Conservation (phyloP, 2,329 filamentous ascomycete genomes). For the Alternaria brassicicola region DNA sequence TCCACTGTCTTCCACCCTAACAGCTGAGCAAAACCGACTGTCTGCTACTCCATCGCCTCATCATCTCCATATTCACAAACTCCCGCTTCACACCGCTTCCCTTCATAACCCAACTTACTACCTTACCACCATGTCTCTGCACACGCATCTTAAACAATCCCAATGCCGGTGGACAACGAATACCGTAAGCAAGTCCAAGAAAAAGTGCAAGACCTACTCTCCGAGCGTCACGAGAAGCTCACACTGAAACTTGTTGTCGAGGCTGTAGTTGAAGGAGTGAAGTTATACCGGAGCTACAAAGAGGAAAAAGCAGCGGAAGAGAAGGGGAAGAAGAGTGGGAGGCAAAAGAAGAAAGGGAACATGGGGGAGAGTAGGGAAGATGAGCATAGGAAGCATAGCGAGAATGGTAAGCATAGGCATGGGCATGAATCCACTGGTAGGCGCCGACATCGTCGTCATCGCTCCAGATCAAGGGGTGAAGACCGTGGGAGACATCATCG, state of each 20-base stretch:
- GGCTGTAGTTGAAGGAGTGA: conserved; percentile 26
- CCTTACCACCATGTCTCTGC: neutral
- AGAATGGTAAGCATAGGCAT: neutral
- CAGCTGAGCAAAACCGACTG: neutral
- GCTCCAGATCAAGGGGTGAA: neutral
- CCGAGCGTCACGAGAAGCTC: conserved; percentile 13
- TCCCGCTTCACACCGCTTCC: neutral
- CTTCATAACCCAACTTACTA: neutral
- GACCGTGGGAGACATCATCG: neutral
- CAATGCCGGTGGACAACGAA: conserved; percentile 14
- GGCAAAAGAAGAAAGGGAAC: neutral
- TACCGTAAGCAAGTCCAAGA: conserved; percentile 24
- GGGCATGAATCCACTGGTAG: neutral
- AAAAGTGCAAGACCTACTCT: conserved; percentile 20
- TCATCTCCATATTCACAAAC: neutral
- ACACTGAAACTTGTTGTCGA: conserved; percentile 26
- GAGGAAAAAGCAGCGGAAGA: conserved; percentile 16
- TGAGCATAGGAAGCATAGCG: neutral
- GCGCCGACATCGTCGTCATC: conserved; percentile 1
- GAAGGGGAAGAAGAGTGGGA: conserved; percentile 3
- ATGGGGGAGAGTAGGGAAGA: neutral
- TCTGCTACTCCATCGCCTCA: neutral
- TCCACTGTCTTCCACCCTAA: neutral
- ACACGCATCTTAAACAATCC: neutral
- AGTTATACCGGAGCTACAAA: conserved; percentile 22